These are phyloP conservation scores for Penicillium odoratum DNA, from an alignment of 495 filamentous ascomycete species.

Conservation along the genomic window DNA sequence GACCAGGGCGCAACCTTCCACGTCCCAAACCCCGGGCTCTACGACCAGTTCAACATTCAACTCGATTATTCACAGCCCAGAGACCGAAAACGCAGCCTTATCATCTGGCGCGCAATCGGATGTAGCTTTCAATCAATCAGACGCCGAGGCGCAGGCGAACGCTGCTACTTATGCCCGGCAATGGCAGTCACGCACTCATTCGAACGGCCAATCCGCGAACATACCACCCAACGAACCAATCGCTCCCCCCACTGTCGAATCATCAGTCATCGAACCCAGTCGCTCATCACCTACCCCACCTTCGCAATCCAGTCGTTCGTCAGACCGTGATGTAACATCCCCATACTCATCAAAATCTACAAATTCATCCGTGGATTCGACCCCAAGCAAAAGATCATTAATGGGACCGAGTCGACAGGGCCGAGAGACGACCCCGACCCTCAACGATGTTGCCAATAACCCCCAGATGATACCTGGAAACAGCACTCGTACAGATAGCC, in stretches of 20 bases:
- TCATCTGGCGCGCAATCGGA: conserved; percentile 11
- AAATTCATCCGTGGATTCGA: conserved; percentile 20
- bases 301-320: conserved; percentile 52
- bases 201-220: conserved; percentile 49
- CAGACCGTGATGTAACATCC: conserved; percentile 46
- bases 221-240: conserved; percentile 41
- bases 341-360: conserved; percentile 27
- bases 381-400: conserved; percentile 28
- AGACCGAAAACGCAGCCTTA: conserved; percentile 19
- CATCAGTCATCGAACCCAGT: conserved; percentile 48
- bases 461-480: conserved; percentile 65
- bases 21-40: conserved; percentile 21
- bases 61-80: conserved; percentile 29
- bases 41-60: conserved; percentile 30
- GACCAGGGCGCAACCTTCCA: conserved; percentile 31
- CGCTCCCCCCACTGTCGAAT: conserved; percentile 70
- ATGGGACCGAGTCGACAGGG: conserved; percentile 24
- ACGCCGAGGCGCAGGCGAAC: conserved; percentile 15
- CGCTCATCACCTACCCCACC: conserved; percentile 26
- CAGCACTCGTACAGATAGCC: conserved; percentile 68
- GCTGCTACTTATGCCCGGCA: conserved; percentile 33
- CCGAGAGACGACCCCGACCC: conserved; percentile 31
- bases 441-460: conserved; percentile 40
- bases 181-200: conserved; percentile 46
- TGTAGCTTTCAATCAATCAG: conserved; percentile 8